Conservation (phyloP, 2,329 filamentous ascomycete species). For the Elsinoe ampelina region DNA sequence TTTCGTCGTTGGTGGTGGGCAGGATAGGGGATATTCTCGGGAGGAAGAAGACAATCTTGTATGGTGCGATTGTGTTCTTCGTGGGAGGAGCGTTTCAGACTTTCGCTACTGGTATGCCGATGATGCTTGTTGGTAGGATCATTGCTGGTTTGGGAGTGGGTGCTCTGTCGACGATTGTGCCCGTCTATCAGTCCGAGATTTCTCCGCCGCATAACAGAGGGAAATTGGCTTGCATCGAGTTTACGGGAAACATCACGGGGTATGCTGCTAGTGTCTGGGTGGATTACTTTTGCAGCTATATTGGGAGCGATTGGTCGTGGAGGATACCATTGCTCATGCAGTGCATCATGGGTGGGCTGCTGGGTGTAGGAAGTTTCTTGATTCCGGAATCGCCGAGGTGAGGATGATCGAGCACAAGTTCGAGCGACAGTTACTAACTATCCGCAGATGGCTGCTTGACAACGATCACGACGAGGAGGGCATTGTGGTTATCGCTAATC, state of each 20-base stretch:
- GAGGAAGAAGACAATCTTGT: constrained; percentile 79
- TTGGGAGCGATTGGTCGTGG: constrained; percentile 79
- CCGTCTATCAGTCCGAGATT: constrained; percentile 46
- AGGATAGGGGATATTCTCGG: constrained; percentile 87
- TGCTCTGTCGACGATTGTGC: constrained; percentile 43
- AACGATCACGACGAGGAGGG: constrained; percentile 98
- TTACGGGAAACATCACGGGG: constrained; percentile 91
- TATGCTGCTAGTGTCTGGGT: constrained; percentile 98
- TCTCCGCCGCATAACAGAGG: constrained; percentile 94
- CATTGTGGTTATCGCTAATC: constrained; percentile 94
- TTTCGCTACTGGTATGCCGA: constrained; percentile 69
- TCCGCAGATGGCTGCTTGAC: constrained; percentile 78
- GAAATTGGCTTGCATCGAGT: constrained; percentile 94
- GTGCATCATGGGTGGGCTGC: constrained; percentile 81
- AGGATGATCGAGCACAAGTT: constrained; percentile 18
- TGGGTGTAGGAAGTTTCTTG: constrained; percentile 76
- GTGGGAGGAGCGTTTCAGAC: constrained; percentile 78
- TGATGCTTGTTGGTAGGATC: constrained; percentile 59
- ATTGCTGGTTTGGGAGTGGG: constrained; percentile 44
- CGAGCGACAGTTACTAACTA: constrained; percentile 3
- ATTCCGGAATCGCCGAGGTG: constrained; percentile 96
- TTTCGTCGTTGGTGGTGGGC: constrained; percentile 78
- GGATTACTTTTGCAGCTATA: constrained; percentile 92
- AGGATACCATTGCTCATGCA: constrained; percentile 83
- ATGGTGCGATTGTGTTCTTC: constrained; percentile 82